These are phyloP conservation scores for Paraphoma sp. DNA, from an alignment of 2,329 filamentous ascomycete species.

Conservation along the genomic window DNA sequence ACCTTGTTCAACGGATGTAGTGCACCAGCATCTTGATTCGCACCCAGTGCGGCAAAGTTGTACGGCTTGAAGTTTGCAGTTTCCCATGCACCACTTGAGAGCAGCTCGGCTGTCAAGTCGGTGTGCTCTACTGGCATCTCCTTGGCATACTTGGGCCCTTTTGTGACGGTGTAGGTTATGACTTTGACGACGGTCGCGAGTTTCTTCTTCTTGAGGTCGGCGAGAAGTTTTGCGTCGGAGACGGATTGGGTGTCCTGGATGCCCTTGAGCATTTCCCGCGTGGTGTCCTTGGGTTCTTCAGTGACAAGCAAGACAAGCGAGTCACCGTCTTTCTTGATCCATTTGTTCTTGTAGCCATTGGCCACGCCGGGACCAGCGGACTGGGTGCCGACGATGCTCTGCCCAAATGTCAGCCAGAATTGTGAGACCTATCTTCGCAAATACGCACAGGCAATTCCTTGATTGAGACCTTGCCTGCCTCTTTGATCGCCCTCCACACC, in stretches of 20 bases:
- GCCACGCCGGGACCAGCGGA: slow-evolving; percentile 86
- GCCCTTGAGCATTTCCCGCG: slow-evolving; percentile 74
- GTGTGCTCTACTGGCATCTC: slow-evolving; percentile 94
- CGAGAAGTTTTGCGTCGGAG: slow-evolving; percentile 75
- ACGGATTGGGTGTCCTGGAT: slow-evolving; percentile 75
- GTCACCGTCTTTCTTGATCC: slow-evolving; percentile 69
- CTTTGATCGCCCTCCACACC: slow-evolving; percentile 57
- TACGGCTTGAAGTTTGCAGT: slow-evolving; percentile 86
- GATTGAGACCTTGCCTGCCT: slow-evolving; percentile 52
- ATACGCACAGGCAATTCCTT: slow-evolving; percentile 55
- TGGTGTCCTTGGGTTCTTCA: slow-evolving; percentile 80
- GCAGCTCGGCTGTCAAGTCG: slow-evolving; percentile 92
- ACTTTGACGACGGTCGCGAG: slow-evolving; percentile 83
- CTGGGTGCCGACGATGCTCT: slow-evolving; percentile 72
- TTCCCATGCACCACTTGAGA: slow-evolving; percentile 88
- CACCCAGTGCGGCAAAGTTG: slow-evolving; percentile 76
- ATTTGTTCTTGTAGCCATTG: slow-evolving; percentile 83
- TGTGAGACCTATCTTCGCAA: background rate
- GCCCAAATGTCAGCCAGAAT: slow-evolving; percentile 43
- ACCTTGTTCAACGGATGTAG: slow-evolving; percentile 81
- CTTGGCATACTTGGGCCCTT: slow-evolving; percentile 86
- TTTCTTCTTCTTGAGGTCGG: slow-evolving; percentile 91
- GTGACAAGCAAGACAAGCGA: slow-evolving; percentile 60
- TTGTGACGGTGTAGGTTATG: slow-evolving; percentile 81
- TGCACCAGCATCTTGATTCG: slow-evolving; percentile 62